phyloP scores from a whole-genome alignment of 805 yeast species.

The Saccharomycopsis sp. region DNA sequence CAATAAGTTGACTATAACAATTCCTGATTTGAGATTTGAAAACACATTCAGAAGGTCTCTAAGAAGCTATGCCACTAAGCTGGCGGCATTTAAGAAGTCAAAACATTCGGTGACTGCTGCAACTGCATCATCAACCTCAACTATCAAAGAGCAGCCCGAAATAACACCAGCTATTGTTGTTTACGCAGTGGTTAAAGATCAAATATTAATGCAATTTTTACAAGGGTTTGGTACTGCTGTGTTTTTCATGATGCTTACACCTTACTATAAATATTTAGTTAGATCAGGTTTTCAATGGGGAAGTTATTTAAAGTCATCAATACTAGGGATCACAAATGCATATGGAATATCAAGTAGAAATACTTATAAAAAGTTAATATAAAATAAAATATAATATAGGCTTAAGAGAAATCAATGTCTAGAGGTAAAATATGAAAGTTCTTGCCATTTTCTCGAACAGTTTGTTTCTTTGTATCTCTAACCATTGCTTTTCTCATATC shows the following conservation, averaged over 20 bases:
- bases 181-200: slow-evolving; percentile 46
- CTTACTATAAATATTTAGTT: slow-evolving; percentile 11
- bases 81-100: slow-evolving; percentile 22
- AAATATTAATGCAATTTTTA: slow-evolving; percentile 47
- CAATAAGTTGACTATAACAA: slow-evolving; percentile 25
- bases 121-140: too few relatives aligned
- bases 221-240: slow-evolving; percentile 38
- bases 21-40: slow-evolving; percentile 66
- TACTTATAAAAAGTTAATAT: slow-evolving; percentile 1
- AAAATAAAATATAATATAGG: not conserved
- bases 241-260: slow-evolving; percentile 15
- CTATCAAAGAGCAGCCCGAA: too few relatives aligned
- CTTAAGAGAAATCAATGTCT: slow-evolving; percentile 30
- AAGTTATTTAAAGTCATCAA: not conserved
- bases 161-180: slow-evolving; percentile 40
- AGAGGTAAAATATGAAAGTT: slow-evolving; percentile 55
- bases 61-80: slow-evolving; percentile 15
- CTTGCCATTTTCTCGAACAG: slow-evolving; percentile 56
- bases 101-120: slow-evolving; percentile 2
- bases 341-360: not conserved
- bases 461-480: slow-evolving; percentile 46
- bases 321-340: slow-evolving; percentile 1
- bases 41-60: slow-evolving; percentile 45
- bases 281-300: slow-evolving; percentile 18
- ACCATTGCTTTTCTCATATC: slow-evolving; percentile 70